Evolutionary conservation across 2,329 filamentous ascomycete species (phyloP).

Genomic region (Cryphonectria carpinicola): DNA sequence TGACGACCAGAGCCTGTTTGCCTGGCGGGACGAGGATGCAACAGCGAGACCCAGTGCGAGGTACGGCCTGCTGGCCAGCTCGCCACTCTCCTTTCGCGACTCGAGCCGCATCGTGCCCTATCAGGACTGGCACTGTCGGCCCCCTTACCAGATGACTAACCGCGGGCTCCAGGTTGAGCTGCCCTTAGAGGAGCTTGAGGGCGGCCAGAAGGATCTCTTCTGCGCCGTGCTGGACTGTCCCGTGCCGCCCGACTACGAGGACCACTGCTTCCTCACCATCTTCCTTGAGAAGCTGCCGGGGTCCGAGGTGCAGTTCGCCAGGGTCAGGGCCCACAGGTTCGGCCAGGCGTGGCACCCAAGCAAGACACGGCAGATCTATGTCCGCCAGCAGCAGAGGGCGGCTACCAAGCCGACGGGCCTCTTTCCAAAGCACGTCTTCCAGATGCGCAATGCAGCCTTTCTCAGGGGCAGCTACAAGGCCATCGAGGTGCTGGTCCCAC

Average conservation of each 20-base stretch:
- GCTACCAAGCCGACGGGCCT: constrained; percentile 26
- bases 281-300: constrained; percentile 37
- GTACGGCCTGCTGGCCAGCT: constrained; percentile 11
- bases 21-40: constrained; percentile 5
- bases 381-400: constrained; percentile 34
- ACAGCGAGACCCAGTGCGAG: not conserved
- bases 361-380: constrained; percentile 34
- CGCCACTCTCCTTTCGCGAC: not conserved
- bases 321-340: constrained; percentile 32
- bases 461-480: not conserved
- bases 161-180: constrained; percentile 36
- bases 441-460: constrained; percentile 25
- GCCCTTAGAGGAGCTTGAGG: constrained; percentile 29
- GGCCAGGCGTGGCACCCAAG: constrained; percentile 32
- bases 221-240: constrained; percentile 40
- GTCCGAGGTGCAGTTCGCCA: constrained; percentile 31
- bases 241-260: constrained; percentile 36
- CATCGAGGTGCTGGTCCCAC: constrained; percentile 3
- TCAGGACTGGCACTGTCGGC: constrained; percentile 38
- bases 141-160: constrained; percentile 35
- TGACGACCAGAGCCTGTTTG: constrained; percentile 12
- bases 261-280: constrained; percentile 37
- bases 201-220: constrained; percentile 30
- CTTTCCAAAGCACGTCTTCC: constrained; percentile 32
- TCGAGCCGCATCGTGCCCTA: constrained; percentile 10